phyloP scores from a whole-genome alignment of 441 rosid genomes.

The Oxalis stricta region DNA sequence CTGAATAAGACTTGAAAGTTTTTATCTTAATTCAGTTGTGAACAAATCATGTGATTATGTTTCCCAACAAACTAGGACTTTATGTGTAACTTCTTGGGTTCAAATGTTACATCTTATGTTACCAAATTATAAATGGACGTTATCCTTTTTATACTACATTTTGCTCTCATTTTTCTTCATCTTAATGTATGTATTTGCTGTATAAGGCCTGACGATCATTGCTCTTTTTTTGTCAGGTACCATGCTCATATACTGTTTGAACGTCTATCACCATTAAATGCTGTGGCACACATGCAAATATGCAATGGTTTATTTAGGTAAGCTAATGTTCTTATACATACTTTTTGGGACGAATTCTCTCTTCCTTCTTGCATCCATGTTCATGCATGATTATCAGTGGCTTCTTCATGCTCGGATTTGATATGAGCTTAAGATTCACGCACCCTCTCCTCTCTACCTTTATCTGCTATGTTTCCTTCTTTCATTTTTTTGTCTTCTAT shows the following conservation, averaged over 20 bases:
- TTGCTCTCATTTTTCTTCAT: not conserved
- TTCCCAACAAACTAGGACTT: no score
- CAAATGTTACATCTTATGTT: no score
- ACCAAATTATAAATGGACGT: no score
- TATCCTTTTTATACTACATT: no score
- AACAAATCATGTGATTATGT: no score
- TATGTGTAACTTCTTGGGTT: no score
- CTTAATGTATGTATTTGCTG: not conserved
- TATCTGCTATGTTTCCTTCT: not conserved
- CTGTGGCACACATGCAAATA: constrained; percentile 83
- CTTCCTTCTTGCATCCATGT: not conserved
- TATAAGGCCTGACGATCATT: no score
- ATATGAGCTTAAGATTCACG: not conserved
- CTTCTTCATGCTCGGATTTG: not conserved
- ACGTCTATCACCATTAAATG: constrained; percentile 79
- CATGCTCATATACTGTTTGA: constrained; percentile 77
- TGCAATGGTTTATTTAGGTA: constrained; percentile 80
- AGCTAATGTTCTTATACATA: constrained; percentile 3
- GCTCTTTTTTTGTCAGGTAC: constrained; percentile 41
- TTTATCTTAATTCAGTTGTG: no score
- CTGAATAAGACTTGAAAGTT: no score
- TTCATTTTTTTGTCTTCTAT: not conserved
- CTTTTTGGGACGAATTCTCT: not conserved
- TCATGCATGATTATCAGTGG: not conserved
- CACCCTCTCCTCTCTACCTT: constrained; percentile 5